These are phyloP conservation scores for Kluyveromyces aestuarii DNA, from an alignment of 805 yeast genomes.

Conservation along the genomic window DNA sequence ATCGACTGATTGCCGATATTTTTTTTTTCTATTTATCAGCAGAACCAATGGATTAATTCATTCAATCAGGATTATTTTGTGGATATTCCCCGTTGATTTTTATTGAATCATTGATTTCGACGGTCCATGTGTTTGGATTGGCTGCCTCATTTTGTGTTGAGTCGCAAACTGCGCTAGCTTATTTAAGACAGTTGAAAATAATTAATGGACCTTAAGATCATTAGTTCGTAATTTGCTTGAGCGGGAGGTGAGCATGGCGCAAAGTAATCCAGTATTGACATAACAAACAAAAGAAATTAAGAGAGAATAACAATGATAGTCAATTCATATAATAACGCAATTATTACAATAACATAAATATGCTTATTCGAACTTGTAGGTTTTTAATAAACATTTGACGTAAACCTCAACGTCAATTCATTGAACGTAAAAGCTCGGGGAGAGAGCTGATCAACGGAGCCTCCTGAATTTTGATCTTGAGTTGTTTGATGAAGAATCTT, in stretches of 20 bases:
- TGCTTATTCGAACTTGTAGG: background rate
- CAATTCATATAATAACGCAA: background rate
- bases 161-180: background rate
- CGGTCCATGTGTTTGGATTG: background rate
- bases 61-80: background rate
- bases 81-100: background rate
- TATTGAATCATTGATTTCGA: background rate
- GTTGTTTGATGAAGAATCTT: background rate
- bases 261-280: background rate
- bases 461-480: background rate
- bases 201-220: background rate
- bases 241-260: background rate
- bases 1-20: background rate
- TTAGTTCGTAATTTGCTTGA: background rate
- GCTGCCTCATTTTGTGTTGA: background rate
- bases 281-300: conserved; percentile 1
- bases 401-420: background rate
- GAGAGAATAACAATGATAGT: background rate
- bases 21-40: conserved; percentile 1
- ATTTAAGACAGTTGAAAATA: background rate
- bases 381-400: background rate
- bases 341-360: conserved; percentile 1
- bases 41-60: conserved; percentile 1
- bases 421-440: background rate
- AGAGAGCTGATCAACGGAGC: background rate